A percentile compares a stretch with the other conserved stretches of the same genome.
Conservation (phyloP, 2,329 filamentous ascomycete genomes). For the Aureobasidium uvarum region DNA sequence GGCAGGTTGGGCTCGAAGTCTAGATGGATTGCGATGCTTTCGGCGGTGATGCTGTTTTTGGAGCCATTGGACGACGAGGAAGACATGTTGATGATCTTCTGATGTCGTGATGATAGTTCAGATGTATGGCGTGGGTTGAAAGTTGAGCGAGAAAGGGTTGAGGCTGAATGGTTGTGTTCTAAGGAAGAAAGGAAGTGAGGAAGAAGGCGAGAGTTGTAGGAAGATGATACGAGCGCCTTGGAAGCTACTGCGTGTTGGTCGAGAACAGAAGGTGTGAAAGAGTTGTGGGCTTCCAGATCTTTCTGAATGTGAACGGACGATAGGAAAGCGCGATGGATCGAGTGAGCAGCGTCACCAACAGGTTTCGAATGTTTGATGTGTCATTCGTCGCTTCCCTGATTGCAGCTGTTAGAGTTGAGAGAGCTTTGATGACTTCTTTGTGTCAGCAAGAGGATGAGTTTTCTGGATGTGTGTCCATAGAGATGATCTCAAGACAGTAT, state of each 20-base stretch:
- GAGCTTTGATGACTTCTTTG: not conserved
- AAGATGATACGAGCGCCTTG: not conserved
- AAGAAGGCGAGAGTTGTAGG: not conserved
- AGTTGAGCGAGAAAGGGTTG: not conserved
- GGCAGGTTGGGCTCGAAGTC: not conserved
- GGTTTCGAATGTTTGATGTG: not conserved
- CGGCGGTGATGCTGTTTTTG: not conserved
- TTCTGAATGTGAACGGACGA: not conserved
- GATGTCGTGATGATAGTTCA: not conserved
- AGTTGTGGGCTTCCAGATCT: not conserved
- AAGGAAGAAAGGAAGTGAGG: not conserved
- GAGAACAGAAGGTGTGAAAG: not conserved
- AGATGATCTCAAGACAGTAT: too few species aligned
- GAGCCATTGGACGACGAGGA: not conserved
- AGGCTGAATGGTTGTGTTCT: not conserved
- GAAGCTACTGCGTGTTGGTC: not conserved
- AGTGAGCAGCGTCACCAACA: not conserved
- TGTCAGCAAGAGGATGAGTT: not conserved
- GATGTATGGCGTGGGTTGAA: not conserved
- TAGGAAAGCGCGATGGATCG: not conserved
- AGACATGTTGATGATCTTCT: not conserved
- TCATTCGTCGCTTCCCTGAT: not conserved
- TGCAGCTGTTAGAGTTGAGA: not conserved
- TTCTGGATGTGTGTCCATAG: not conserved
- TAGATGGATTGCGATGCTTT: not conserved